Base-by-base conservation (phyloP, 345 rosid species). In the Eucalyptus victrix region DNA sequence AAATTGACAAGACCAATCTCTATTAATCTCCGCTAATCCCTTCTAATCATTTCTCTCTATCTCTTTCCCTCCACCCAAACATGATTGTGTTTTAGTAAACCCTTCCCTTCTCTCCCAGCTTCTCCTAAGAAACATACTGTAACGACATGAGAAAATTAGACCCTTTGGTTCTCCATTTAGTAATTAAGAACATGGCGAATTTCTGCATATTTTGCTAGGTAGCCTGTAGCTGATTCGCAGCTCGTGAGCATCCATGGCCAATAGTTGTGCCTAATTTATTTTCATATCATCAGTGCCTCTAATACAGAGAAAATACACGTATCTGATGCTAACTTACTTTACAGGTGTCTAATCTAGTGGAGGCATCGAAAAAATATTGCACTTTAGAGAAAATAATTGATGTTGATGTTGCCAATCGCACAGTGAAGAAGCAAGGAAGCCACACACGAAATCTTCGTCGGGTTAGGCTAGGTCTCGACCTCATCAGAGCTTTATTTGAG, bases 381-480 rank as follows among this genome's bases (percentile, higher is more conserved):
- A 88, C 88, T 6, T 47, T 90, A 23, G 32, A 67, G 56, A 44
- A 86, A 34, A 62, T 90, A 67, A 53, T 90, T 42, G 91, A 90
- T 49, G 49, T 37, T 42, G 91, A 88, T 44, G 32, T 90, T 19
- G 49, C 69, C 26, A 88, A 90, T 56, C 6, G 89, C 13, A 85
- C 87, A 9, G 89, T 90, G 86, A 90, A 81, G 49, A 67, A 87
- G 60, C 89, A 40, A 44, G 91, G 91, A 67, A 90, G 91, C 88
- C 91, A 42, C 44, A 58, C 91, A 7, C 86, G 91, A 23, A 90
- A 90, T 24, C 87, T 90, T 13, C 88, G 91, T 83, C 87, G 91
- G 58, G 89, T 90, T 30, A 86, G 89, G 89, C 91, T 81, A 69
- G 91, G 91, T 37, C 83, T 90, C 11, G 91, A 90, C 34, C 89